Conservation (phyloP, 1,139 yeast genomes). For the Magnusiomyces fungicola region DNA sequence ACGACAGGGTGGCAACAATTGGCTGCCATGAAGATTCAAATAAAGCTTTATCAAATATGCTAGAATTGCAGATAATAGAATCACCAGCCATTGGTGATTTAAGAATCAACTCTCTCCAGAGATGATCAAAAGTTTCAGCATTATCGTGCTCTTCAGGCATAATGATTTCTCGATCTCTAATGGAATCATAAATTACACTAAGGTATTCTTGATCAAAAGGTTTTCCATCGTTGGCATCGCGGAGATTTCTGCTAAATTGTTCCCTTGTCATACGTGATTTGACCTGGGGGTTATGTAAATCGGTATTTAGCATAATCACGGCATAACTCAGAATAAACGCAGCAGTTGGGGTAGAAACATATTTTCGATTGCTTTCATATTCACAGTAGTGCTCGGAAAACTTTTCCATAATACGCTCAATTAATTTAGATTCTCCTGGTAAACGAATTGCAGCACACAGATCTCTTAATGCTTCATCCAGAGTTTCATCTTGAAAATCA, state of each 20-base stretch:
- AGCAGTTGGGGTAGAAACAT: conserved; percentile 52
- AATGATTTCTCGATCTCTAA: conserved; percentile 79
- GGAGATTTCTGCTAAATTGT: conserved; percentile 69
- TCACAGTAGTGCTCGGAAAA: conserved; percentile 73
- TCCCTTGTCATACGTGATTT: conserved; percentile 78
- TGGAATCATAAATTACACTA: conserved; percentile 70
- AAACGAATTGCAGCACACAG: conserved; percentile 77
- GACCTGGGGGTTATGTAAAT: conserved; percentile 74
- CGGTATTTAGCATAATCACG: conserved; percentile 87
- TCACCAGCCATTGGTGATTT: conserved; percentile 29
- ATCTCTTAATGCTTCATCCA: conserved; percentile 87
- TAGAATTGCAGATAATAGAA: conserved; percentile 25
- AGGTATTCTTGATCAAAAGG: conserved; percentile 73
- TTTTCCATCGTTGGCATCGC: conserved; percentile 63
- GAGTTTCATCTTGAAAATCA: conserved; percentile 70
- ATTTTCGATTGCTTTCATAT: conserved; percentile 12
- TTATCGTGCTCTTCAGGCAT: conserved; percentile 96
- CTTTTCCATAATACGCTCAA: conserved; percentile 81
- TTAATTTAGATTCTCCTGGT: conserved; percentile 97
- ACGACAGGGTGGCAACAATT: conserved; percentile 60
- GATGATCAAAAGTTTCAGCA: conserved; percentile 84
- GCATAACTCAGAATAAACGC: conserved; percentile 92
- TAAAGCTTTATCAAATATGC: conserved; percentile 57
- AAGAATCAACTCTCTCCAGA: conserved; percentile 80
- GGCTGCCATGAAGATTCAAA: conserved; percentile 57